Evolutionary conservation across 805 yeast species (phyloP), one percentile per base, ranked within the genome.

Genomic region (Pichia membranifaciens): DNA sequence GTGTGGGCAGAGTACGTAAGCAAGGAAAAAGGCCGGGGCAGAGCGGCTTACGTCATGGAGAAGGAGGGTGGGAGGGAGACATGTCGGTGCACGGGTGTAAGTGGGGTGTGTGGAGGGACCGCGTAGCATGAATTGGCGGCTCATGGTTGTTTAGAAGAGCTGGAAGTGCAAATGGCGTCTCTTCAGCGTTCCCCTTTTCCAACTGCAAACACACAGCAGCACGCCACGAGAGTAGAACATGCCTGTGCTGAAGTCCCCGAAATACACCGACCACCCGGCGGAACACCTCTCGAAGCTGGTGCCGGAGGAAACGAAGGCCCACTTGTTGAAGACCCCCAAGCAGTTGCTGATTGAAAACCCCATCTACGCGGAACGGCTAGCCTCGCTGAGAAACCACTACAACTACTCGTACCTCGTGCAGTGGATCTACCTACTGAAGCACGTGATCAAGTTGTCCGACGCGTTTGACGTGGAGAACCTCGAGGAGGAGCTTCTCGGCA

Each of bases 401-500:
- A 62, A 65, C 36, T 73, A 63, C 51, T 65, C 69, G 9, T 70
- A 59, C 45, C 61, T 72, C 3, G 60, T 78, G 12, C 78, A 80
- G 59, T 81, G 87, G 87, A 59, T 81, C 23, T 72, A 71, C 51
- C 66, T 72, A 41, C 73, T 75, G 59, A 73, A 81, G 46, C 79
- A 78, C 21, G 69, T 71, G 42, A 59, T 81, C 32, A 76, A 70
- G 53, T 59, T 82, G 45, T 65, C 69, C 6, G 85, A 80, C 45
- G 68, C 69, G 12, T 77, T 81, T 53, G 83, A 81, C 54, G 73
- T 74, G 7, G 82, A 79, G 49, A 65, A 74, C 17, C 72, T 81
- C 50, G 88, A 82, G 56, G 80, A 80, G 55, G 88, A 82, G 54
- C 63, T 82, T 13, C 65, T 79, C 22, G 74, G 74, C 15, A 52